Conservation (phyloP, 495 filamentous ascomycete species). For the Hamigera avellanea region DNA sequence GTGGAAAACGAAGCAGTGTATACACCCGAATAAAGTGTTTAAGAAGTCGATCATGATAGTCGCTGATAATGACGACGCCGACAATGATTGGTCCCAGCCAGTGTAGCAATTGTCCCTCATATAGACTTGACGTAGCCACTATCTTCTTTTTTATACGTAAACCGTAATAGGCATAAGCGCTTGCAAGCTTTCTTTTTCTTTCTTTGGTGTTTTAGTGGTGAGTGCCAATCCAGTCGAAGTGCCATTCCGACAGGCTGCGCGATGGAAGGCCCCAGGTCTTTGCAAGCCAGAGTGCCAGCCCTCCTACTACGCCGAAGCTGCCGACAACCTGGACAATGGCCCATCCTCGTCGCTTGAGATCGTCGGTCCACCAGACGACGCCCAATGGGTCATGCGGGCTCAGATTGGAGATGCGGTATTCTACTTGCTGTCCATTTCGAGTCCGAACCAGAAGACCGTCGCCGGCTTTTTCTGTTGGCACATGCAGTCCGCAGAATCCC, state of each 20-base stretch:
- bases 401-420: conserved; percentile 22
- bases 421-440: conserved; percentile 9
- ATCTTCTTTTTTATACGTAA: too few species aligned
- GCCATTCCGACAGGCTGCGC: conserved; percentile 25
- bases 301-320: conserved; percentile 60
- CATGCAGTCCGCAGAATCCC: conserved; percentile 17
- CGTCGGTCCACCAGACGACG: conserved; percentile 57
- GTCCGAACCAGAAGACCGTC: conserved; percentile 16
- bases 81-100: too few species aligned
- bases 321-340: conserved; percentile 69
- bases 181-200: too few species aligned
- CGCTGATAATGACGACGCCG: too few species aligned
- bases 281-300: conserved; percentile 54
- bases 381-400: conserved; percentile 65
- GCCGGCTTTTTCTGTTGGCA: conserved; percentile 9
- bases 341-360: conserved; percentile 54
- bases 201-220: too few species aligned
- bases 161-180: not conserved
- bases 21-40: too few species aligned
- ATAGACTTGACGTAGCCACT: too few species aligned
- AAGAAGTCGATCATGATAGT: too few species aligned
- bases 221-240: conserved; percentile 14
- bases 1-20: too few species aligned
- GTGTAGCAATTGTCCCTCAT: too few species aligned
- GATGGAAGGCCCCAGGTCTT: conserved; percentile 32